Evolutionary conservation across 331 rosid genomes (phyloP), one percentile per base, ranked within the genome.

Genomic region (Pyrus hybrid): DNA sequence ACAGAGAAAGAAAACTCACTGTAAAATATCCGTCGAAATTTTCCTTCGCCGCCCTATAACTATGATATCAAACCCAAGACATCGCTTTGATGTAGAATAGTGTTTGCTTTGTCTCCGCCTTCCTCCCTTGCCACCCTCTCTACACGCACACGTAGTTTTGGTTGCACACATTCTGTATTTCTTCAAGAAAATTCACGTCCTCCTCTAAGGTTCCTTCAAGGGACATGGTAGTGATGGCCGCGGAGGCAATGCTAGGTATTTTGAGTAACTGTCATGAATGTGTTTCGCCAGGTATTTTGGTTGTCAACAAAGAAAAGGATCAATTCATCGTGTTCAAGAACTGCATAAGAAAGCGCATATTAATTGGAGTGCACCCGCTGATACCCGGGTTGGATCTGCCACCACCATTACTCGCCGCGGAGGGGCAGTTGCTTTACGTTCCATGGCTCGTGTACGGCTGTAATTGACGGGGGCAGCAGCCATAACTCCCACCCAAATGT

Each of bases 311-410:
- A 92, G 13, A 90, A 76, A 2, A 90, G 89, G 62, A 92, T 84
- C 84, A 92, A 67, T 71, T 90, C 92, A 21, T 92, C 97, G n/a
- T 87, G 82, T 16, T 88, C 92, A 5, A 84, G 22, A 2, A 90
- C 71, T 3, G 87, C 88, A 69, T 92, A 90, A 0, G 88, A 80
- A 12, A 92, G 86, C 6, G 92, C 85, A 28, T 88, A 92, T 64
- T 92, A n/a, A n/a, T n/a, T n/a, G 96, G 3, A 92, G 79, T 3
- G 93, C 97, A 2, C 82, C 82, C 0, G 91, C 86, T 20, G 96
- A 90, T 61, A 90, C 97, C 3, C 93, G 75, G 3, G 88, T 87
- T 0, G 92, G 92, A 14, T 90, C 97, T 0, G 90, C 91, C 20
- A 90, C 91, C 18, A 90, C 91, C 92, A 92, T 84, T 7, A 92